Base-by-base conservation (phyloP, 1,139 yeast species). In the Debaryomyces subglobosus region DNA sequence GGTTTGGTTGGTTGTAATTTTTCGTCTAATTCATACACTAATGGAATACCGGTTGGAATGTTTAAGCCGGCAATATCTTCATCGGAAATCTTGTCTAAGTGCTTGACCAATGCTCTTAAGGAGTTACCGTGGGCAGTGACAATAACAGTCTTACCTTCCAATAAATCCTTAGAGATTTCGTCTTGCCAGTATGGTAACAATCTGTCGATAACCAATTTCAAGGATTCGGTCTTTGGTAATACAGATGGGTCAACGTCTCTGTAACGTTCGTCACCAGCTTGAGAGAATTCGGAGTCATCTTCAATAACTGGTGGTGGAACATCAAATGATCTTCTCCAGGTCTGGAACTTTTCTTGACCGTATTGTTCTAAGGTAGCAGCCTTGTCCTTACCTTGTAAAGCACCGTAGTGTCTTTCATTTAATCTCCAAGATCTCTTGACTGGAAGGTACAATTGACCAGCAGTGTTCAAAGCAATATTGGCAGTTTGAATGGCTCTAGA, bases 71-170 rank as follows among this genome's bases (percentile, higher is more conserved):
- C 94, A 69, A 94, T 94, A 60, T 89, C 97, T 24, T 76, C 92
- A 68, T 90, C 97, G 55, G 97, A 88, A 70, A 94, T 89, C 63
- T 84, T 82, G 77, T 94, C 98, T 78, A 94, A 87, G 81, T 91
- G 92, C 85, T 92, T 94, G 67, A 92, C 97, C 60, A 94, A 80
- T 58, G 90, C 98, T 82, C 99, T 89, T 74, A 94, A 83, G 50
- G 98, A 92, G 89, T 94, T 94, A 77, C 99, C 99, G 80, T 94
- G 99, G 58, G 99, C 98, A 65, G 96, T 95, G 68, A 94, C 74
- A 71, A 94, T 74, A 52, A 92, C 98, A 55, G 96, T 89, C 83
- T 92, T 92, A 67, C 91, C 96, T 37, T 70, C 84, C 67, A 88
- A 78, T 67, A 94, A 81, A 71, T 90, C 96, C 69, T 81, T 81